These are phyloP conservation scores for Juglanconis oblonga DNA, from an alignment of 2,329 filamentous ascomycete genomes.

Conservation along the genomic window DNA sequence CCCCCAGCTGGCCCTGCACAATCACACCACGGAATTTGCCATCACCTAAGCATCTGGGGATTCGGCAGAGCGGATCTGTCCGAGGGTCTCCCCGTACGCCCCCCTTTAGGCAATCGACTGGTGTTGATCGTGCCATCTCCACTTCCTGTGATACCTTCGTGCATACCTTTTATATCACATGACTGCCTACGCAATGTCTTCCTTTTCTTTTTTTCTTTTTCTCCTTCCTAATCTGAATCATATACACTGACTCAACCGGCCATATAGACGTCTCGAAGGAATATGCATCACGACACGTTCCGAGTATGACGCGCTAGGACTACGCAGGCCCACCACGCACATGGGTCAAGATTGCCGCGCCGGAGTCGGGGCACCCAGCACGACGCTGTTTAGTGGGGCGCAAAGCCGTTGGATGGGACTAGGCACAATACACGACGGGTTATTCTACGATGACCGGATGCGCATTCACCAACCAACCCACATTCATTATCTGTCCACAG, in stretches of 20 bases:
- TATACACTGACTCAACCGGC: background rate
- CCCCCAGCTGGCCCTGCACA: background rate
- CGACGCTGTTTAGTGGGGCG: no score
- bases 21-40: background rate
- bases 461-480: background rate
- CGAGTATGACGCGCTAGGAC: background rate
- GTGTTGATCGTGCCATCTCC: background rate
- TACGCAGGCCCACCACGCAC: background rate
- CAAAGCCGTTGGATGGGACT: no score
- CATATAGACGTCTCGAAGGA: conserved; percentile 1
- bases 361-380: no score
- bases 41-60: background rate
- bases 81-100: background rate
- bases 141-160: background rate
- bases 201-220: no score
- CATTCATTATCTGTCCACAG: background rate
- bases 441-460: background rate
- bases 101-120: background rate
- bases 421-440: no score
- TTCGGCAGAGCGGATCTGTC: background rate
- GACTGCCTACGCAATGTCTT: background rate
- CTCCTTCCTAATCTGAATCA: background rate
- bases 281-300: conserved; percentile 5
- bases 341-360: no score
- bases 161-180: background rate